Evolutionary conservation across 495 filamentous ascomycete genomes (phyloP), one percentile per base, ranked within the genome.

Genomic region (Podospora didyma): DNA sequence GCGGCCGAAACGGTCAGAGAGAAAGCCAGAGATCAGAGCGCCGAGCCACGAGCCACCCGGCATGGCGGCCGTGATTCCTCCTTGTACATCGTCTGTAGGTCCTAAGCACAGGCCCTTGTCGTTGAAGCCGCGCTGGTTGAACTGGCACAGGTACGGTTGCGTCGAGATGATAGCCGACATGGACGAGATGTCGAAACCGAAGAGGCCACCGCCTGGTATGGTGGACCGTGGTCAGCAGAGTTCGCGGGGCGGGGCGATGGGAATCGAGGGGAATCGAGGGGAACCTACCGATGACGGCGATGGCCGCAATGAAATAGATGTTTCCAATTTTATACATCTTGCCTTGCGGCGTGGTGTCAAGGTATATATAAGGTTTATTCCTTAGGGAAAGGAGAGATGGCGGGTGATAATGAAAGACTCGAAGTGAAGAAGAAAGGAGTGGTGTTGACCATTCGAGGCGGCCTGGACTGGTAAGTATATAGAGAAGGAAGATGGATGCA

Each of bases 121-220:
- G 44, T 71, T 65, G 46, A 63, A 61, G 50, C 73, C 69, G 49
- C 53, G 68, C 51, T 79, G 74, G 67, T 86, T 79, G 70, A 87
- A 89, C 69, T 86, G 86, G 61, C 84, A 85, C 23, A 82, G 76
- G 62, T 87, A 88, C 7, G 82, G 71, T 16, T 75, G 69, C 2
- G 82, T 82, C 23, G 75, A 75, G 69, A 87, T 86, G 60, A 89
- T 89, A 49, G 88, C 89, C 17, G 82, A 87, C 88, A 91, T 87
- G n/a, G 87, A 89, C 55, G 81, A 81, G 68, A 91, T 89, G 75
- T 90, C 89, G 62, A 92, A 91, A 54, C 89, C 89, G 60, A 95
- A 93, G 17, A 92, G 80, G 47, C 81, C 86, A 68, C 89, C 90
- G 57, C 90, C 90, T 80, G 54, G 49, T 12, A 31, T 34, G 17